These are phyloP conservation scores for Marasmius sp. DNA, from an alignment of 1,284 basidiomycete species.

Conservation along the genomic window DNA sequence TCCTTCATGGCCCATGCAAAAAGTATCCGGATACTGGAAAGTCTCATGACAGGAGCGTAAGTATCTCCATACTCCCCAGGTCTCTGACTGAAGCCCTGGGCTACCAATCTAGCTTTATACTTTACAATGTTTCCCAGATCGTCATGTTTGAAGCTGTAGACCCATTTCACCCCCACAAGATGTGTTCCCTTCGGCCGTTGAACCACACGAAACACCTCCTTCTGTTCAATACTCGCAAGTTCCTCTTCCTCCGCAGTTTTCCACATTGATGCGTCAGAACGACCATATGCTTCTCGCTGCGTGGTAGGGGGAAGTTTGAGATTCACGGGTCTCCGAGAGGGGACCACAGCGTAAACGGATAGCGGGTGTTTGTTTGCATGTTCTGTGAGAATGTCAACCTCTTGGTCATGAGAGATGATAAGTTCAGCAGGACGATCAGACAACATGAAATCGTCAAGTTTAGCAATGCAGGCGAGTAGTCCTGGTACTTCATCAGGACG, in stretches of 20 bases:
- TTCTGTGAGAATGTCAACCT: too few relatives aligned
- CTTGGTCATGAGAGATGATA: too few relatives aligned
- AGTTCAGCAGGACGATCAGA: neutral
- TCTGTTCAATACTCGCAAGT: neutral
- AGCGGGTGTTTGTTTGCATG: too few relatives aligned
- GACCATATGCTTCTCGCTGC: neutral
- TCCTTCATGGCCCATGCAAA: conserved; percentile 3
- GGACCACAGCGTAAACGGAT: too few relatives aligned
- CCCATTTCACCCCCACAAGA: conserved; percentile 19
- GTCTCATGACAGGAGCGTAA: conserved; percentile 14
- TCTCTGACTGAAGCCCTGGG: conserved; percentile 16
- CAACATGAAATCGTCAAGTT: neutral
- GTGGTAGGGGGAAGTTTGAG: neutral
- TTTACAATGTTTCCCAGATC: conserved; percentile 7
- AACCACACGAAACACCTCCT: neutral
- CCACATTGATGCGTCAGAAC: neutral
- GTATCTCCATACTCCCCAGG: conserved; percentile 16
- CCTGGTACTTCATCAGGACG: too few relatives aligned
- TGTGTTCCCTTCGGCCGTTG: conserved; percentile 11
- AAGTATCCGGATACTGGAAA: conserved; percentile 12
- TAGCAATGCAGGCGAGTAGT: neutral
- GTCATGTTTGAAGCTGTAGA: conserved; percentile 23
- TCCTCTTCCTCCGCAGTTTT: neutral
- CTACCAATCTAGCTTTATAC: conserved; percentile 16
- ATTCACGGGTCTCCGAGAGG: too few relatives aligned